phyloP scores from a whole-genome alignment of 805 yeast species.

The Ogataea angusta region DNA sequence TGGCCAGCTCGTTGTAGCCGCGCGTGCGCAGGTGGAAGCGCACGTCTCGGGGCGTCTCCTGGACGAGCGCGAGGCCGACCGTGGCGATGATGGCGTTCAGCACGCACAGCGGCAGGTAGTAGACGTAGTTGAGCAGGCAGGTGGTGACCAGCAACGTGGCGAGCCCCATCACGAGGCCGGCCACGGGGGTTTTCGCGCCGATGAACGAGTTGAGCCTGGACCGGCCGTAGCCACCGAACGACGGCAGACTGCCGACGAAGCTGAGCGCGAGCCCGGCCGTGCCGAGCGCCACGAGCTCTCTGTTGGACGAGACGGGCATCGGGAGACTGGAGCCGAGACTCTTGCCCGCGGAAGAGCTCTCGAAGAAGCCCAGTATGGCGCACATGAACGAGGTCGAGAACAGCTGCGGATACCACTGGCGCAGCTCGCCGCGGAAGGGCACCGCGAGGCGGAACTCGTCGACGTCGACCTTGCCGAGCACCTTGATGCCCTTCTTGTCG shows the following conservation, averaged over 20 bases:
- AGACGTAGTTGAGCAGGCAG: conserved; percentile 59
- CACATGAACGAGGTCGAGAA: conserved; percentile 71
- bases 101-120: conserved; percentile 74
- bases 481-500: conserved; percentile 52
- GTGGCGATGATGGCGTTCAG: conserved; percentile 75
- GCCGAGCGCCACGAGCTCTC: conserved; percentile 91
- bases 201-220: conserved; percentile 83
- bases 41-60: conserved; percentile 81
- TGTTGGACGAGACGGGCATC: conserved; percentile 72
- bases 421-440: conserved; percentile 52
- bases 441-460: conserved; percentile 48
- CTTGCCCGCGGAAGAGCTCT: conserved; percentile 89
- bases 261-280: conserved; percentile 63
- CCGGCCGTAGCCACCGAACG: conserved; percentile 96
- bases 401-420: conserved; percentile 48
- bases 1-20: conserved; percentile 75
- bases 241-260: conserved; percentile 67
- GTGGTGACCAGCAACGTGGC: conserved; percentile 64
- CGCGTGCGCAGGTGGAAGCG: conserved; percentile 65
- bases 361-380: conserved; percentile 87
- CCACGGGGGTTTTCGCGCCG: conserved; percentile 81
- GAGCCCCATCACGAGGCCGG: conserved; percentile 82
- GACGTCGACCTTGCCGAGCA: conserved; percentile 65
- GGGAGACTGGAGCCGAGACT: conserved; percentile 75
- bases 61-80: conserved; percentile 73